These are phyloP conservation scores for Dimargaris xerosporica DNA, from an alignment of 192 early-diverging fungal species.

Conservation along the genomic window DNA sequence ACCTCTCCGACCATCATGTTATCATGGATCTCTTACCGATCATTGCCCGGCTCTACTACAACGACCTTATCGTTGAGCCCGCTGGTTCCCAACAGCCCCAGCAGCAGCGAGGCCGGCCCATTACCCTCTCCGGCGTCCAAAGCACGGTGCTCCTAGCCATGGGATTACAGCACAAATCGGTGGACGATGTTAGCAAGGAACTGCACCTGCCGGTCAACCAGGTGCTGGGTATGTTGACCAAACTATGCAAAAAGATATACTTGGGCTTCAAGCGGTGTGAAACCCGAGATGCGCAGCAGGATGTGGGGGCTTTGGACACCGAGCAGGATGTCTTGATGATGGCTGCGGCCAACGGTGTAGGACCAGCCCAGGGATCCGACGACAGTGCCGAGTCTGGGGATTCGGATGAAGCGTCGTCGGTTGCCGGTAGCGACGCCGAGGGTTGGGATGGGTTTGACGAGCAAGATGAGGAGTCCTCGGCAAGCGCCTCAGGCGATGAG, in stretches of 20 bases:
- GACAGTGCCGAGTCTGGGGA: no score
- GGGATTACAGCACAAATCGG: constrained; percentile 83
- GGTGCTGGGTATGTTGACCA: constrained; percentile 87
- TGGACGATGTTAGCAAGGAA: constrained; percentile 81
- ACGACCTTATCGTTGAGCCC: constrained; percentile 32
- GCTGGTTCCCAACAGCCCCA: background rate
- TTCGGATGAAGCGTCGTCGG: no score
- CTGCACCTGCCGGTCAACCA: constrained; percentile 66
- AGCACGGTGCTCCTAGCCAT: constrained; percentile 72
- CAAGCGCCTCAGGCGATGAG: no score
- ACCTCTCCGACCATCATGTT: constrained; percentile 94
- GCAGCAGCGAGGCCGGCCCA: constrained; percentile 11
- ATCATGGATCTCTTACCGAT: constrained; percentile 82
- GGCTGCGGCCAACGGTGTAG: no score
- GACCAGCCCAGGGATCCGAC: no score
- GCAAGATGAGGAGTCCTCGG: no score
- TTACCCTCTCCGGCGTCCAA: constrained; percentile 76
- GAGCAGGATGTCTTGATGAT: no score
- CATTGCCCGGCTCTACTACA: constrained; percentile 70
- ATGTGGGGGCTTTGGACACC: constrained; percentile 7
- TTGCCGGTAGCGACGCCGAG: no score
- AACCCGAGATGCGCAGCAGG: constrained; percentile 27
- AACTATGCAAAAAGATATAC: constrained; percentile 75
- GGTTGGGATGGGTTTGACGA: no score
- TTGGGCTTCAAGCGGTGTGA: constrained; percentile 48